Base-by-base conservation (phyloP, 2,329 filamentous ascomycete species). In the Cladosporium sphaerospermum region DNA sequence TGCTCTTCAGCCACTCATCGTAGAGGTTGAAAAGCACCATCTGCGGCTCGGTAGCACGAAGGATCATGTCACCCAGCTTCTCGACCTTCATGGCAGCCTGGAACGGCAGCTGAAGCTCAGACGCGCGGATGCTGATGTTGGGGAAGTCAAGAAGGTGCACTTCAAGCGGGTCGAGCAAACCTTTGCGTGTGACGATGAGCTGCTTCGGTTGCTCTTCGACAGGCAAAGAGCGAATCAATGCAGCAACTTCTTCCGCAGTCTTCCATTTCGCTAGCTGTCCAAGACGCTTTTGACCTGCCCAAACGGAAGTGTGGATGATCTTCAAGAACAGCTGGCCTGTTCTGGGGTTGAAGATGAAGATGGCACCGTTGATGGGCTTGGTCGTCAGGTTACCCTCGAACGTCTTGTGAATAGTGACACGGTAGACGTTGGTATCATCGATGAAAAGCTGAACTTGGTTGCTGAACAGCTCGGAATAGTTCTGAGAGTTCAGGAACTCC, bases 81-180 rank as follows among this genome's bases (percentile, higher is more conserved):
- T 99, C 93, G 2, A 99, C 91, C 79, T 99, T 99, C 92, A 99
- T 99, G 0, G 95, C 95, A 52, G 93, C 93, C 73, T 99, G 95
- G 87, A 99, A 99, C 1, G 93, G 93, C 59, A 99, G 78, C 71
- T 99, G 93, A 62, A 99, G 75, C 72, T 99, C 93, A 0, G 93
- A 99, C 9, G 93, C 93, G 62, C 93, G 88, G 63, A 99, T 99
- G 2, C 93, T 96, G 61, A 99, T 99, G 69, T 99, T 99, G 52
- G 93, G 93, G 78, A 99, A 99, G 70, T 99, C 95, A 40, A 99
- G 85, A 66, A 99, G 72, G 68, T 99, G 95, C 13, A 99, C 93
- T 70, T 99, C 93, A 8, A 99, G 83, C 57, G 93, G 93, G 80
- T 99, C 93, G 47, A 99, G 76, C 46, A 99, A 80, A 82, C 93